A percentile compares a stretch with the other conserved stretches of the same genome.
These are phyloP conservation scores for Echinochloa phyllopogon DNA, from an alignment of 176 grass and related monocot species.

Conservation along the genomic window DNA sequence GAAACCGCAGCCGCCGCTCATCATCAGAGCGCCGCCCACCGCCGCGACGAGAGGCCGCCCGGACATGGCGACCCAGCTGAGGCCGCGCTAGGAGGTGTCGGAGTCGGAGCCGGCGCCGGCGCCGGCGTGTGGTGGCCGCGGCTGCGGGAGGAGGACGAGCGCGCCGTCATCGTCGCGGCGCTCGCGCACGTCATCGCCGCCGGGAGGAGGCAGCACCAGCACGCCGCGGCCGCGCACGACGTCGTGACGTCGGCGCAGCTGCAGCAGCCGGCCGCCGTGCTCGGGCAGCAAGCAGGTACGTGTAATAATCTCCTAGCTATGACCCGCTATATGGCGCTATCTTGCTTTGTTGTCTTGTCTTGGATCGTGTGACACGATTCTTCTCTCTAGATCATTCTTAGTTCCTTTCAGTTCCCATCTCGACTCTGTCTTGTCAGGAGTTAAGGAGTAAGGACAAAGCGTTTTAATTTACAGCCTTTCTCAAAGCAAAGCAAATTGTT, in stretches of 20 bases:
- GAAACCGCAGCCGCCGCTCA: background rate
- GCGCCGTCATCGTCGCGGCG: constrained; percentile 49
- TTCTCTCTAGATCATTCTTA: background rate
- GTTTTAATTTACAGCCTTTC: background rate
- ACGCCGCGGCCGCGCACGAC: background rate
- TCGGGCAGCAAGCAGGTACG: constrained; percentile 42
- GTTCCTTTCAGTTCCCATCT: too few relatives aligned
- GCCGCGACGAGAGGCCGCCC: background rate
- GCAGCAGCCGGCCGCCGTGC: background rate
- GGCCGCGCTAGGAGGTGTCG: background rate
- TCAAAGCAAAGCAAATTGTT: background rate
- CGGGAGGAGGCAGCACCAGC: background rate
- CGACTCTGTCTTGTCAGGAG: background rate
- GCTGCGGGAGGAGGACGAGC: constrained; percentile 33
- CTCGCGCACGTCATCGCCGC: constrained; percentile 51
- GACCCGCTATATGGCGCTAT: background rate
- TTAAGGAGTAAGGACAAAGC: too few relatives aligned
- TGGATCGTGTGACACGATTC: background rate
- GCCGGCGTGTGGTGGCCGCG: background rate
- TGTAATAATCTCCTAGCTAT: background rate
- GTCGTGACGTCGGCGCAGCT: background rate
- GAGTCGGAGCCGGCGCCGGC: background rate
- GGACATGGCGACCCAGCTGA: background rate
- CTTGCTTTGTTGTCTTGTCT: background rate
- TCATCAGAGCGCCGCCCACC: background rate